Percentiles rank a stretch among this genome's conserved stretches.
These are phyloP conservation scores for Neofusicoccum sp. DNA, from an alignment of 2,329 filamentous ascomycete genomes.

Conservation along the genomic window DNA sequence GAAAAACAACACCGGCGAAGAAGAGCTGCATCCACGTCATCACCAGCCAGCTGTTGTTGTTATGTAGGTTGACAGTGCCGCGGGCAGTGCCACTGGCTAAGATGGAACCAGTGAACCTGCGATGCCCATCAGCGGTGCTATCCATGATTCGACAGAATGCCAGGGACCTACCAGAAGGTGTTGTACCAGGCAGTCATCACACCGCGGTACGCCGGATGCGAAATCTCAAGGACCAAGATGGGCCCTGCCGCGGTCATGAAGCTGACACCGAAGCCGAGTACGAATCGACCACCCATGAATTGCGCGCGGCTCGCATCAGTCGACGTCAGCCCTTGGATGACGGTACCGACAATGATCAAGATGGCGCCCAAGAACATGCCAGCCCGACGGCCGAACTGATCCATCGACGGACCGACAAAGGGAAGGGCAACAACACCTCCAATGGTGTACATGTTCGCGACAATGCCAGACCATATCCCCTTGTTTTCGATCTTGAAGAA, in stretches of 20 bases:
- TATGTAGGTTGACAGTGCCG: conserved; percentile 27
- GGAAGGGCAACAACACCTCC: conserved; percentile 49
- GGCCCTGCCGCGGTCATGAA: conserved; percentile 63
- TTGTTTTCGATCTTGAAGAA: conserved; percentile 46
- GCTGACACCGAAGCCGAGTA: conserved; percentile 64
- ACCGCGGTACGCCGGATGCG: conserved; percentile 64
- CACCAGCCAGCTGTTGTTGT: neutral
- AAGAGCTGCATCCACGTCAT: neutral
- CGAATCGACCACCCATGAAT: conserved; percentile 63
- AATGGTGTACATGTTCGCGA: conserved; percentile 53
- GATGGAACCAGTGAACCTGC: conserved; percentile 43
- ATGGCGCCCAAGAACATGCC: conserved; percentile 60
- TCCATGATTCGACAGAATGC: conserved; percentile 28
- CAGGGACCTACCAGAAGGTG: conserved; percentile 52
- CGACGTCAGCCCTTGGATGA: conserved; percentile 47
- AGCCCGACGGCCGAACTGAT: conserved; percentile 45
- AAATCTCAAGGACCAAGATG: conserved; percentile 65
- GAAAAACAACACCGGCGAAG: conserved; percentile 41
- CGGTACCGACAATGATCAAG: conserved; percentile 55
- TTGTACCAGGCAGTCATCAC: conserved; percentile 63
- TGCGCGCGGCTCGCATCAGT: conserved; percentile 42
- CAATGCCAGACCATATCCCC: conserved; percentile 49
- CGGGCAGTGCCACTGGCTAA: conserved; percentile 31
- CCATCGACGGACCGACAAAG: conserved; percentile 46
- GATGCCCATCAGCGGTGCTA: conserved; percentile 46